These are phyloP conservation scores for Chaetomiaceae sp. DNA, from an alignment of 2,329 filamentous ascomycete species.

Conservation along the genomic window DNA sequence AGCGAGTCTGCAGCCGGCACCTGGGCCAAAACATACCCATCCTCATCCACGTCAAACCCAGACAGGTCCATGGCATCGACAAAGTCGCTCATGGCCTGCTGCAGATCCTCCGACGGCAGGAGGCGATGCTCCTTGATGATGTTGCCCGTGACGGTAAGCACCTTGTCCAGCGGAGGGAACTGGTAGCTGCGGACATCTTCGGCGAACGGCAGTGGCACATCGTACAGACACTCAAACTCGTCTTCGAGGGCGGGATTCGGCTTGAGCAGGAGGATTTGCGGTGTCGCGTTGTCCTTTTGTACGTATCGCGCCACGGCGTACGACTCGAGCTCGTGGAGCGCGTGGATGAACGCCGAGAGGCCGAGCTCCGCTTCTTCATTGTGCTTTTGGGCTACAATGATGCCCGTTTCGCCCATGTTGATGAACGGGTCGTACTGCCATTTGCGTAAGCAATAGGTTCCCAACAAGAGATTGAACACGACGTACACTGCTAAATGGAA, in stretches of 20 bases:
- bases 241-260: constrained; percentile 64
- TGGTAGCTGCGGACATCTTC: constrained; percentile 89
- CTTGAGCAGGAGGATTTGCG: constrained; percentile 70
- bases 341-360: constrained; percentile 83
- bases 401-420: constrained; percentile 73
- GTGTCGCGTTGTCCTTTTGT: constrained; percentile 74
- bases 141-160: constrained; percentile 82
- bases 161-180: constrained; percentile 83
- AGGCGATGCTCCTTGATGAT: constrained; percentile 76
- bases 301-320: constrained; percentile 86
- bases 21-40: constrained; percentile 51
- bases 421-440: constrained; percentile 77
- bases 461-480: too few relatives aligned
- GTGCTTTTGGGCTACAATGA: constrained; percentile 70
- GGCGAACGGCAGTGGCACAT: constrained; percentile 85
- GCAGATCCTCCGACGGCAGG: constrained; percentile 69
- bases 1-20: not conserved
- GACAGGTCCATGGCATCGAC: constrained; percentile 91
- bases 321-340: constrained; percentile 76
- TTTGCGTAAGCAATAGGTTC: constrained; percentile 18
- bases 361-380: constrained; percentile 82
- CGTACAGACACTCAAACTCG: constrained; percentile 79
- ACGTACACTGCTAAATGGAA: constrained; percentile 51
- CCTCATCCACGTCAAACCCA: constrained; percentile 64
- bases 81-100: constrained; percentile 80